These are phyloP conservation scores for Debaryomycetaceae sp. DNA, from an alignment of 1,139 yeast genomes.

Conservation along the genomic window DNA sequence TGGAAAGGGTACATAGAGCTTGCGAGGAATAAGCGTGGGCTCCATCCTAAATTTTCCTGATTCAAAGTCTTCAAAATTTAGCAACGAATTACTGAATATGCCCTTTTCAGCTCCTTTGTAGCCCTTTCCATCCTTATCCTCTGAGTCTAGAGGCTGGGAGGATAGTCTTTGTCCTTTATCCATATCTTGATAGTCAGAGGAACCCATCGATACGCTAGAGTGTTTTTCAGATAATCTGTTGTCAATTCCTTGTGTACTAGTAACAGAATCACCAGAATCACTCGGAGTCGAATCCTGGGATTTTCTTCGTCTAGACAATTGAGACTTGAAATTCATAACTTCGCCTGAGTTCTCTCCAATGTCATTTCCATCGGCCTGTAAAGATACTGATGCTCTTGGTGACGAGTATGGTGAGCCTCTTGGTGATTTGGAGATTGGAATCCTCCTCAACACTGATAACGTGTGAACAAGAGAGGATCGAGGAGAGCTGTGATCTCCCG, in stretches of 20 bases:
- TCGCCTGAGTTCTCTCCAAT: not conserved
- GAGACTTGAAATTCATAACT: not conserved
- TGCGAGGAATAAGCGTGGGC: constrained; percentile 62
- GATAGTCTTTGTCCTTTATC: constrained; percentile 10
- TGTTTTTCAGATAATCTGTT: not conserved
- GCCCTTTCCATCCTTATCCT: not conserved
- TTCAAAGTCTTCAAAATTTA: constrained; percentile 36
- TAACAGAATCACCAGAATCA: constrained; percentile 7
- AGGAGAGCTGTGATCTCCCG: constrained; percentile 39
- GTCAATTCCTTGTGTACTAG: not conserved
- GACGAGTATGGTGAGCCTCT: constrained; percentile 45
- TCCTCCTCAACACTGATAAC: constrained; percentile 39
- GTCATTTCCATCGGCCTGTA: constrained; percentile 15
- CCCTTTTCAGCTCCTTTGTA: not conserved
- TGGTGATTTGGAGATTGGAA: constrained; percentile 37
- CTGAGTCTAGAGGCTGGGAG: constrained; percentile 5
- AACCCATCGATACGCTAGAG: constrained; percentile 5
- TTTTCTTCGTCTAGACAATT: not conserved
- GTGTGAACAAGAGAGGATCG: constrained; percentile 43
- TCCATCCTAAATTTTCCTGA: constrained; percentile 42
- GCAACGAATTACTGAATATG: constrained; percentile 26
- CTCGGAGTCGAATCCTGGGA: constrained; percentile 6
- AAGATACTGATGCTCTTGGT: constrained; percentile 45
- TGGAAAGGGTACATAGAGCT: constrained; percentile 63
- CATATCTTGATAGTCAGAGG: constrained; percentile 6